These are phyloP conservation scores for Mycosphaerella arachidis DNA, from an alignment of 2,329 filamentous ascomycete species.

Conservation along the genomic window DNA sequence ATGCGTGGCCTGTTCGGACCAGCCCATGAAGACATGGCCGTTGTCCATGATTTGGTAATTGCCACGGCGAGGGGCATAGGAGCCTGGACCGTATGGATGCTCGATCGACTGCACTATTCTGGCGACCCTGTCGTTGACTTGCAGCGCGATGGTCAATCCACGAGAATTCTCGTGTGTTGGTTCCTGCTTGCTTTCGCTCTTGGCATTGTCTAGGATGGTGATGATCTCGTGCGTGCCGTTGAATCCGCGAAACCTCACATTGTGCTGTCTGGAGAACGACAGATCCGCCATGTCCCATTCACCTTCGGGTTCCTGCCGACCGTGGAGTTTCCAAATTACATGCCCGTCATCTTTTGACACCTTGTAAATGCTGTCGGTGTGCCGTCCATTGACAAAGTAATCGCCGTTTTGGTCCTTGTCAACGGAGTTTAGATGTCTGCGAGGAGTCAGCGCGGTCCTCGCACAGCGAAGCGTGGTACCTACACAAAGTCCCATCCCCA, in stretches of 20 bases:
- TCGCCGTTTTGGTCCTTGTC: constrained; percentile 36
- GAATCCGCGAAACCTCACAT: constrained; percentile 41
- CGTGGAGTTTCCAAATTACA: constrained; percentile 47
- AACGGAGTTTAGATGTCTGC: constrained; percentile 34
- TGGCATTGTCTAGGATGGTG: constrained; percentile 49
- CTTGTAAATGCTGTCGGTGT: constrained; percentile 45
- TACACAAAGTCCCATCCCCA: constrained; percentile 16
- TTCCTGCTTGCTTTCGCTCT: constrained; percentile 19
- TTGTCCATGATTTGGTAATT: constrained; percentile 43
- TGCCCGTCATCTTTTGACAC: constrained; percentile 45
- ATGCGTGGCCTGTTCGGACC: constrained; percentile 31
- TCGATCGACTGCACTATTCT: constrained; percentile 10
- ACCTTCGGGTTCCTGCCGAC: background rate
- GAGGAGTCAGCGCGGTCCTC: background rate
- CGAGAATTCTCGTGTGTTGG: constrained; percentile 15
- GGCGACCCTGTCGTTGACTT: constrained; percentile 11
- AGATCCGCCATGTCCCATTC: constrained; percentile 8
- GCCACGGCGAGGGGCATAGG: constrained; percentile 39
- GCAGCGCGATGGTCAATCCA: constrained; percentile 18
- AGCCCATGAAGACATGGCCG: constrained; percentile 51
- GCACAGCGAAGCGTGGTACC: background rate
- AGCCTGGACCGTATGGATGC: constrained; percentile 29
- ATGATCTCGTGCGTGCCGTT: constrained; percentile 43
- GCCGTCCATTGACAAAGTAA: constrained; percentile 50
- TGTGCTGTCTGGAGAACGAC: constrained; percentile 45